Conservation (phyloP, 2,329 filamentous ascomycete genomes). For the Periconia sp. region DNA sequence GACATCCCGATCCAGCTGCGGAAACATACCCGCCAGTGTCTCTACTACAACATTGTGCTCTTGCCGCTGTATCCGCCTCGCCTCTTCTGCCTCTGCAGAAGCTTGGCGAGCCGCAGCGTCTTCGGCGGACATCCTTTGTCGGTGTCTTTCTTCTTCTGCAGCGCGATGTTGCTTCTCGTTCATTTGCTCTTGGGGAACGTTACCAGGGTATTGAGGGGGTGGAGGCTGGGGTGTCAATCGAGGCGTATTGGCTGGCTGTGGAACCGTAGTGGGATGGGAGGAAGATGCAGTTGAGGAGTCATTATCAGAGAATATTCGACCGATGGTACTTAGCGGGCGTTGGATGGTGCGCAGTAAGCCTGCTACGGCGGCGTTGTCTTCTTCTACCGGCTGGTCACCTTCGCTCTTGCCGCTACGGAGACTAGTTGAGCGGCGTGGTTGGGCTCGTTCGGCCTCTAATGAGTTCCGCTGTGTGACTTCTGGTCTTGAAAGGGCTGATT, state of each 20-base stretch:
- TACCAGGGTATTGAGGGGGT: conserved; percentile 36
- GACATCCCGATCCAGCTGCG: conserved; percentile 88
- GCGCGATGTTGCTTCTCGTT: conserved; percentile 25
- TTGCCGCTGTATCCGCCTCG: conserved; percentile 77
- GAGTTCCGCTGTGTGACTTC: conserved; percentile 67
- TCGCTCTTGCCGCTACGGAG: conserved; percentile 50
- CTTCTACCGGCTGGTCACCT: conserved; percentile 61
- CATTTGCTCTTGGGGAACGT: conserved; percentile 17
- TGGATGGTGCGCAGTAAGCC: conserved; percentile 91
- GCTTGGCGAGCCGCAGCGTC: conserved; percentile 90
- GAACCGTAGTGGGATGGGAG: conserved; percentile 49
- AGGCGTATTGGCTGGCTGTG: conserved; percentile 55
- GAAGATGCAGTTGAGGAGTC: conserved; percentile 29
- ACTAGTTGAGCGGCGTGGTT: conserved; percentile 61
- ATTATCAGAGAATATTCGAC: conserved; percentile 89
- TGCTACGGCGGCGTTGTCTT: conserved; percentile 76
- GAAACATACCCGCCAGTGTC: conserved; percentile 95
- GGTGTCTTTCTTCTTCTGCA: conserved; percentile 33
- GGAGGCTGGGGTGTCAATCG: conserved; percentile 57
- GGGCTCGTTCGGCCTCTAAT: conserved; percentile 65
- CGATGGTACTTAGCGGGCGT: conserved; percentile 86
- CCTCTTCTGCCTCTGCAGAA: conserved; percentile 87
- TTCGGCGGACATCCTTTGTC: conserved; percentile 68
- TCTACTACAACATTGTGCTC: conserved; percentile 94
- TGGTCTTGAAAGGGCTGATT: conserved; percentile 58